Evolutionary conservation across 495 filamentous ascomycete species (phyloP).

Genomic region (Penicillium nucicola): DNA sequence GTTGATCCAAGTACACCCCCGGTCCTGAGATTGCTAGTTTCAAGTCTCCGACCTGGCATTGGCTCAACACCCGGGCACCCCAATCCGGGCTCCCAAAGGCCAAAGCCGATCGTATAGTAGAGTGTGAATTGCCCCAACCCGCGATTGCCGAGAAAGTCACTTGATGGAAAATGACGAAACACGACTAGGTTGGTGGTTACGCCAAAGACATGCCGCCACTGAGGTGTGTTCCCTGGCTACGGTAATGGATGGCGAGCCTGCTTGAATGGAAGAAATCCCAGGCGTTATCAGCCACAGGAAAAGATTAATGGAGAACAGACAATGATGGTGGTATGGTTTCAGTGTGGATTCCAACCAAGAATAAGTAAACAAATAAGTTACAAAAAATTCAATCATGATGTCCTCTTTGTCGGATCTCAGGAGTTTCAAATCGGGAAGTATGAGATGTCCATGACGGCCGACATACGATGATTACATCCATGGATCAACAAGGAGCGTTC

Average conservation of each 20-base stretch:
- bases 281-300: slow-evolving; percentile 1
- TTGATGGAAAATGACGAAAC: not conserved
- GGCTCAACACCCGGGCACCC: not conserved
- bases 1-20: not conserved
- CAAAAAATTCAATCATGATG: not conserved
- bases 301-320: too few species aligned
- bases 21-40: not conserved
- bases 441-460: slow-evolving; percentile 4
- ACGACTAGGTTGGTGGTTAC: slow-evolving; percentile 2
- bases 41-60: not conserved
- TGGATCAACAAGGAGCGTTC: not conserved
- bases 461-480: slow-evolving; percentile 1
- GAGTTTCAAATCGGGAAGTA: not conserved
- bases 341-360: not conserved
- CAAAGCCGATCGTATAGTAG: not conserved
- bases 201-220: slow-evolving; percentile 6
- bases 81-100: not conserved
- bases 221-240: slow-evolving; percentile 5
- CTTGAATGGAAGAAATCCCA: not conserved
- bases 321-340: not conserved
- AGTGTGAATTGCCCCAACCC: not conserved
- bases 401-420: too few species aligned
- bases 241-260: not conserved
- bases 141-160: slow-evolving; percentile 2
- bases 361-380: not conserved